Evolutionary conservation across 2,329 filamentous ascomycete species (phyloP), one percentile per base, ranked within the genome.

Genomic region (Claviceps spartinae): DNA sequence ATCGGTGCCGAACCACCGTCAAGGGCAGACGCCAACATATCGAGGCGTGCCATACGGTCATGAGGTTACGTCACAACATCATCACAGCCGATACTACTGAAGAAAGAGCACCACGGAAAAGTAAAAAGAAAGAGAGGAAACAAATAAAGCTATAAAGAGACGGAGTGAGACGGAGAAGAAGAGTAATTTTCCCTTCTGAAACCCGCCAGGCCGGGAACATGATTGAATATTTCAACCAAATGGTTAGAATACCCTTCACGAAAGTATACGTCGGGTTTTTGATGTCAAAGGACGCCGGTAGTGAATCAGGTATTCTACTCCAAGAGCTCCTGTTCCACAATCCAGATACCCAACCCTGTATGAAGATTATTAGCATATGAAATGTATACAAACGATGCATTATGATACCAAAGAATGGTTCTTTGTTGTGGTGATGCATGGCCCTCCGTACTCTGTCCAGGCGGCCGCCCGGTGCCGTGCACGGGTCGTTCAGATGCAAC

Each of bases 11-110:
- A 61, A 58, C 46, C 63, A 50, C 45, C 41, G 30, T 36, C 41
- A 42, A 26, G 34, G 36, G 36, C 26, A 44, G 24, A 52, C 54
- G 20, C 58, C 59, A 24, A 58, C 57, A 34, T 56, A 59, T 47
- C 57, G 61, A 41, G 58, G 56, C n/a, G 57, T 56, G 36, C 61
- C 62, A 9, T 69, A 66, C 48, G 66, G 62, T 41, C 69, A 71
- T 55, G 65, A 69, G 41, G 56, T 64, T 22, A 68, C 70, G 53
- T 48, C 53, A 16, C 53, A 54, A 11, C 50, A 70, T 50, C 57
- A 58, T 52, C 57, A 59, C 50, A 53, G 57, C 20, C 59, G 43
- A 46, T 50, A 53, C 37, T 52, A 52, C 38, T 51, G 24, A 46
- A 30, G 44, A 22, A 22, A 34, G 9, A 11, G 30, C 30, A 34